Evolutionary conservation across 148 eudicot species (phyloP).

Genomic region (Camellia lanceoleosa): DNA sequence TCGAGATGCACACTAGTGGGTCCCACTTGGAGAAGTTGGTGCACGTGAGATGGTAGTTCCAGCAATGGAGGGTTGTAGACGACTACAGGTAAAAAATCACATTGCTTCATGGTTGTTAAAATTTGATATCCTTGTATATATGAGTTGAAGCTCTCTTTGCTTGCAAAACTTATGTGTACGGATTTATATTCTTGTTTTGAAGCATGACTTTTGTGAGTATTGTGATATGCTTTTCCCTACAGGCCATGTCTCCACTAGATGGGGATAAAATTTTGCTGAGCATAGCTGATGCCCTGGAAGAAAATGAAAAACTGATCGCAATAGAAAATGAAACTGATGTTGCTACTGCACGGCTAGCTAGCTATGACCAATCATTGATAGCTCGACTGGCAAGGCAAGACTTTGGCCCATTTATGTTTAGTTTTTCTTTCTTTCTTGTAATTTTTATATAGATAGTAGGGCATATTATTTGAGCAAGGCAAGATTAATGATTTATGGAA

Average conservation of each 20-base stretch:
- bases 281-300: conserved; percentile 84
- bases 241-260: conserved; percentile 74
- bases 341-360: conserved; percentile 64
- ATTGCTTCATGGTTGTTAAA: neutral
- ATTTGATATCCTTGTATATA: neutral
- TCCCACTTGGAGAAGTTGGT: conserved; percentile 47
- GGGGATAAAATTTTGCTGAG: conserved; percentile 65
- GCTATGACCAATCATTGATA: conserved; percentile 73
- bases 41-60: conserved; percentile 87
- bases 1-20: conserved; percentile 65
- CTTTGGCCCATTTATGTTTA: neutral
- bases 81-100: conserved; percentile 63
- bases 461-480: too few species aligned
- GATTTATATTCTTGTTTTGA: neutral
- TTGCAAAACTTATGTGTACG: neutral
- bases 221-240: conserved; percentile 21
- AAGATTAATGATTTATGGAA: too few species aligned
- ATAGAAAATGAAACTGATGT: conserved; percentile 81
- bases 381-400: conserved; percentile 83
- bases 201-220: neutral
- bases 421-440: neutral
- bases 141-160: neutral
- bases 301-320: conserved; percentile 53
- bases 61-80: conserved; percentile 81
- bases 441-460: too few species aligned